A percentile compares a stretch with the other conserved stretches of the same genome.
These are phyloP conservation scores for Camillea tinctor DNA, from an alignment of 2,329 filamentous ascomycete genomes.

Conservation along the genomic window DNA sequence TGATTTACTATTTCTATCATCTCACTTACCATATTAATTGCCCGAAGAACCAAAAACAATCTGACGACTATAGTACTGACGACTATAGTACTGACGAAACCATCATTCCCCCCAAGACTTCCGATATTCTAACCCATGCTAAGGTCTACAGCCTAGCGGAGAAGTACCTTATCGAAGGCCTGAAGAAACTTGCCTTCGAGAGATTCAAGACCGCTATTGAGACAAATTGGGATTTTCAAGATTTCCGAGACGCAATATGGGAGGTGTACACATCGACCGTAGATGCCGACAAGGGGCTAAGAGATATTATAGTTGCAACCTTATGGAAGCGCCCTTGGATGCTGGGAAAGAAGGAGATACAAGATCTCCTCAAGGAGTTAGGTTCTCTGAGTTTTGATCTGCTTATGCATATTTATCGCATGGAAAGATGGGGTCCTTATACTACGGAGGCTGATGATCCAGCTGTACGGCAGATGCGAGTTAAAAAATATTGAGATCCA, in stretches of 20 bases:
- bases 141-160: slow-evolving; percentile 4
- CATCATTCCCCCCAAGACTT: neutral
- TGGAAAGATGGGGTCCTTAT: too few relatives aligned
- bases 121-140: neutral
- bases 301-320: slow-evolving; percentile 1
- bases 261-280: slow-evolving; percentile 4
- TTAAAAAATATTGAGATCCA: too few relatives aligned
- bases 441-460: too few relatives aligned
- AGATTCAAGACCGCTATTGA: neutral
- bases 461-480: too few relatives aligned
- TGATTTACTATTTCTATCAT: slow-evolving; percentile 6
- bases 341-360: neutral
- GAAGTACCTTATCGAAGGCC: slow-evolving; percentile 2
- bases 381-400: neutral
- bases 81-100: too few relatives aligned
- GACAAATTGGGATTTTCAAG: neutral
- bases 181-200: neutral
- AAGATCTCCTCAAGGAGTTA: neutral
- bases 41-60: neutral
- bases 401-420: neutral
- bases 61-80: too few relatives aligned
- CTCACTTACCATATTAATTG: neutral
- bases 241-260: slow-evolving; percentile 1
- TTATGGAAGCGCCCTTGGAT: neutral
- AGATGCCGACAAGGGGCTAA: slow-evolving; percentile 1